phyloP scores from a whole-genome alignment of 768 basidiomycete genomes.

The Asterophora parasitica region DNA sequence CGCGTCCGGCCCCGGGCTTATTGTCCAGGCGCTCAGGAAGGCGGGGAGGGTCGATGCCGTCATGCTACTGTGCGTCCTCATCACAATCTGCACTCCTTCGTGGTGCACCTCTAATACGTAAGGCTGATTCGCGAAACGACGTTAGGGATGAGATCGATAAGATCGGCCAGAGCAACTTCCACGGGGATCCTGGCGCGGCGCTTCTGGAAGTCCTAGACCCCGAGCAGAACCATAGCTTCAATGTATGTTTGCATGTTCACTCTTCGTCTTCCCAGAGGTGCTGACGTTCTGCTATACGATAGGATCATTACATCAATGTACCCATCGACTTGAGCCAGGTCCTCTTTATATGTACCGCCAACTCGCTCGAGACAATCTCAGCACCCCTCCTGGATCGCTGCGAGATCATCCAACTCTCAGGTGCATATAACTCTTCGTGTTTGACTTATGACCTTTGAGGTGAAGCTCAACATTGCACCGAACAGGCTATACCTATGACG shows the following conservation, averaged over 20 bases:
- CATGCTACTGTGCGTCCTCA: constrained; percentile 51
- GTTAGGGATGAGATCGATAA: constrained; percentile 87
- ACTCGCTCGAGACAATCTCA: constrained; percentile 84
- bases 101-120: background rate
- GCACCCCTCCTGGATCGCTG: constrained; percentile 86
- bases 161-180: constrained; percentile 80
- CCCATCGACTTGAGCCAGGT: constrained; percentile 86
- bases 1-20: constrained; percentile 79
- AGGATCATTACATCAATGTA: constrained; percentile 91
- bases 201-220: constrained; percentile 91
- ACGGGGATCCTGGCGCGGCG: constrained; percentile 90
- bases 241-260: constrained; percentile 35
- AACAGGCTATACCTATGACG: constrained; percentile 78
- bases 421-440: constrained; percentile 27
- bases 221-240: constrained; percentile 85
- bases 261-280: background rate
- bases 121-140: constrained; percentile 1
- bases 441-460: background rate
- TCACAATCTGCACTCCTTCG: constrained; percentile 14
- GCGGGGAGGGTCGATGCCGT: constrained; percentile 80
- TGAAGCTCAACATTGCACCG: background rate
- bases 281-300: constrained; percentile 7
- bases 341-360: constrained; percentile 91
- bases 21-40: constrained; percentile 84
- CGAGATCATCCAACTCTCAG: constrained; percentile 79